Evolutionary conservation across 345 rosid species (phyloP), one percentile per base, ranked within the genome.

Genomic region (Brassica carinata): DNA sequence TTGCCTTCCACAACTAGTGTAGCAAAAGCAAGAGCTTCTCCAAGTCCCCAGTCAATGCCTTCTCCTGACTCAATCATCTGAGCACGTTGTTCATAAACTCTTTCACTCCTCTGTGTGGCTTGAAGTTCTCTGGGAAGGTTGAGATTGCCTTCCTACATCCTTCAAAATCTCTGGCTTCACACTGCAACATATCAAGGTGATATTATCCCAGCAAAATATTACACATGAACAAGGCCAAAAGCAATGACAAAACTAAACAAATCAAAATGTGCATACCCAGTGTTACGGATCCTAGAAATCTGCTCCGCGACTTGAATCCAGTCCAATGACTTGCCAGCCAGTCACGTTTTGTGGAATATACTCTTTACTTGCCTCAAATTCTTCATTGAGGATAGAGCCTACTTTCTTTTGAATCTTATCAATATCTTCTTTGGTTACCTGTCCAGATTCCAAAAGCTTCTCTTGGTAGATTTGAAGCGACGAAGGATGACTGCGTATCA

Each of bases 251-350:
- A 66, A n/a, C 40, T 11, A 18, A 33, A 58, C 31, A 55, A 17
- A 17, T 73, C 38, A 62, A 63, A 23, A 70, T 71, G 67, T 59
- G 15, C 67, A 62, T 76, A 92, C 91, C 94, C 93, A 33, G 97
- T 92, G 79, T 92, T 92, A 72, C 93, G 77, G 45, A 89, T 66
- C 58, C 91, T 85, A 61, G 97, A 92, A 67, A 90, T 85, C 78
- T 92, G 92, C 76, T 88, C 91, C 4, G 97, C 63, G 97, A 89
- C 85, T 89, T 89, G 78, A 89, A 92, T 15, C 97, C 93, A 75
- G 88, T 17, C 97, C 97, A 92, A 73, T 89, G 87, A 74, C 93
- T 87, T 8, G 93, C 86, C 74, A 92, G 90, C 97, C 94, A 90
- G 77, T 90, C 97, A 77, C 94, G 87, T 84, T 87, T 62, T 87